Base-by-base conservation (phyloP, 2,329 filamentous ascomycete genomes). In the Talaromyces sp. region DNA sequence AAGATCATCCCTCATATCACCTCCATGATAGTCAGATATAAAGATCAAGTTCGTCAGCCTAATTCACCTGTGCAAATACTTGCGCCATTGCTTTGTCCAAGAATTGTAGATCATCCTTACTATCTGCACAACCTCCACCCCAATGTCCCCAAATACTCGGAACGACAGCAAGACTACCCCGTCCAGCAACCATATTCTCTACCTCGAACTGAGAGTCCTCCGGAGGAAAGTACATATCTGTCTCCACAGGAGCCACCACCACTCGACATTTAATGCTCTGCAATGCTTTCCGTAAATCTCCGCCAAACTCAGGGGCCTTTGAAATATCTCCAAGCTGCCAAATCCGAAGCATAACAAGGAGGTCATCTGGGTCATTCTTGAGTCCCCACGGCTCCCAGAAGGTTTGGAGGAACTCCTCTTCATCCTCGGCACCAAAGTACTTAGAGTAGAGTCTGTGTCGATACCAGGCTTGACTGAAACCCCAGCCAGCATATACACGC, bases 201-300 rank as follows among this genome's bases (percentile, higher is more conserved):
- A 93, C 88, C 72, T 95, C 91, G 64, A 89, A 88, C 71, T 90
- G 86, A 0, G 89, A 92, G 69, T 93, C 91, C 71, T 93, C 91
- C 0, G 90, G 90, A 81, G 91, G 89, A 69, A 95, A 94, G 73
- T 94, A 94, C 4, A 94, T 81, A 73, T 94, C 91, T 0, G 90
- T 93, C 73, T 90, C 87, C 25, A 82, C 79, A 0, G 91, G 91
- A 15, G 93, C 75, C 3, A 94, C 88, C 49, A 94, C 77, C 0
- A 86, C 88, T 70, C 88, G 91, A 1, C 90, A 88, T 73, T 89
- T 90, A 75, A 94, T 92, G 2, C 81, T 83, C 56, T 82, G 80
- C 85, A 94, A 83, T 0, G 89, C 87, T 62, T 84, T 83, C 66
- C 84, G 83, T 68, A 92, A 89, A 68, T 90, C 78, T 1, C 86